Evolutionary conservation across 2,329 filamentous ascomycete genomes (phyloP), one percentile per base, ranked within the genome.

Genomic region (Neonectria coccinea): DNA sequence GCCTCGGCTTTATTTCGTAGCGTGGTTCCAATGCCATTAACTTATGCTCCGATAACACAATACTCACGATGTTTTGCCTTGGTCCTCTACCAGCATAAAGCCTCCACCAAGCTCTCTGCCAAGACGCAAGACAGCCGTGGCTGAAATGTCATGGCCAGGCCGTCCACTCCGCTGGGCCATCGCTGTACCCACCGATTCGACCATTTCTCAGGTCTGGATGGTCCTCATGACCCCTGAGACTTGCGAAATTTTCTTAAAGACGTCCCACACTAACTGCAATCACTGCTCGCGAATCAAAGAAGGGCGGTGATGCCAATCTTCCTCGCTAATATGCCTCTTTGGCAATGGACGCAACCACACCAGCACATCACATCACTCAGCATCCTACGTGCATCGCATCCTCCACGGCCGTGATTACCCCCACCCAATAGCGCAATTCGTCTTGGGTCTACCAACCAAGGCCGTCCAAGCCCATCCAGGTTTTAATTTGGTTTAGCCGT

Each of bases 381-480:
- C 22, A 22, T 41, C 62, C 59, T 39, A n/a, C 36, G 12, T 39
- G 14, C 14, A 36, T n/a, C n/a, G n/a, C n/a, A n/a, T 36, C 10
- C 39, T 42, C n/a, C 10, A 56, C 60, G 59, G 57, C 63, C 55
- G 59, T 65, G 62, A 66, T 60, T 53, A 53, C 56, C 63, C 47
- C 56, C 57, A 54, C 56, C 22, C n/a, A 29, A 20, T 42, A 31
- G 36, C 52, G 61, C 61, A 64, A 57, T 45, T 60, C 55, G 47
- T 39, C 50, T 18, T 52, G 22, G 16, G 5, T 41, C 31, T 6
- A 59, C 41, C 42, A 36, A 27, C 29, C 29, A 29, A 22, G 44
- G 29, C 5, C 14, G 25, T 41, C 29, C 9, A 45, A 27, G 42
- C 55, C 33, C 31, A n/a, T 45, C 39, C 53, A 52, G 22, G 16